Percentiles rank a stretch among this genome's conserved stretches.
phyloP scores from a whole-genome alignment of 441 rosid genomes.

The Pelargonium australe region DNA sequence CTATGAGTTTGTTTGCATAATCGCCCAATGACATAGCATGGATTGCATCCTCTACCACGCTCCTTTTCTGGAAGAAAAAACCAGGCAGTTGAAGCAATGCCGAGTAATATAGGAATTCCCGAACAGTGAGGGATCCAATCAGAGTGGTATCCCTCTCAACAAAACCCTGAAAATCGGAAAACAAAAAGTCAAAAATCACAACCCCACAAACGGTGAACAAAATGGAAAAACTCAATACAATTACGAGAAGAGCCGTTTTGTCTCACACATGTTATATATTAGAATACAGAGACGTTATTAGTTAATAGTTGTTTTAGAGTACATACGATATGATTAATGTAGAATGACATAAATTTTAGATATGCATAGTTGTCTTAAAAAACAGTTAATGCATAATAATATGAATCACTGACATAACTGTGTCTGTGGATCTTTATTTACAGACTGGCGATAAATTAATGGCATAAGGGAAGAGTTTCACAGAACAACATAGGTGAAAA shows the following conservation, averaged over 20 bases:
- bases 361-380: background rate
- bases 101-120: constrained; percentile 83
- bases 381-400: constrained; percentile 1
- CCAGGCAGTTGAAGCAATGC: constrained; percentile 98
- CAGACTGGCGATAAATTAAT: background rate
- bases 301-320: background rate
- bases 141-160: constrained; percentile 84
- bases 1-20: constrained; percentile 87
- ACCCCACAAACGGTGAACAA: background rate
- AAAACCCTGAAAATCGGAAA: constrained; percentile 57
- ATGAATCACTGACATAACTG: background rate
- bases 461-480: background rate
- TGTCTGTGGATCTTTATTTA: background rate
- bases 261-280: background rate
- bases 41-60: constrained; percentile 95
- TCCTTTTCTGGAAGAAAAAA: constrained; percentile 80
- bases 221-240: too few relatives aligned
- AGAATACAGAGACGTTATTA: background rate
- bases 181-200: constrained; percentile 9
- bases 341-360: background rate
- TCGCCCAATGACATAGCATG: constrained; percentile 91
- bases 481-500: background rate
- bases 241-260: background rate
- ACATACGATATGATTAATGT: background rate
- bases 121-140: constrained; percentile 89